Evolutionary conservation across 192 early-diverging fungal genomes (phyloP).

Genomic region (Gigaspora rosea): DNA sequence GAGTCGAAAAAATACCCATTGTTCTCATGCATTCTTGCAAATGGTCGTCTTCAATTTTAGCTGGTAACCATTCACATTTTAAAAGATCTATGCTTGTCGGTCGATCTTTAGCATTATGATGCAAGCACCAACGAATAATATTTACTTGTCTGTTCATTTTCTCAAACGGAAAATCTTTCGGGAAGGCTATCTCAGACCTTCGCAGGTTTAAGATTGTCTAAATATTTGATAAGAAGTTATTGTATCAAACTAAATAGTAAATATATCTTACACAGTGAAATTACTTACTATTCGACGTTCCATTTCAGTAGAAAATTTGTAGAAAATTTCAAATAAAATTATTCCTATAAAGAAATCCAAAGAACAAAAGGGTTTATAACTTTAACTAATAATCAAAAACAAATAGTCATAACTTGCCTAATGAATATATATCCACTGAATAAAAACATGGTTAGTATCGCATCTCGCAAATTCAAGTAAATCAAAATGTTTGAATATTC

Average conservation of each 20-base stretch:
- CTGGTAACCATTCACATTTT: constrained; percentile 77
- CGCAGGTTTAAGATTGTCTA: constrained; percentile 71
- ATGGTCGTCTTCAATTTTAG: constrained; percentile 86
- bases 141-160: constrained; percentile 66
- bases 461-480: background rate
- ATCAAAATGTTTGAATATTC: background rate
- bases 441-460: background rate
- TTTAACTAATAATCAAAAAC: background rate
- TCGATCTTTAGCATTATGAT: constrained; percentile 74
- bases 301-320: constrained; percentile 76
- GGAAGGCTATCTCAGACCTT: constrained; percentile 67
- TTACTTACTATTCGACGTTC: constrained; percentile 53
- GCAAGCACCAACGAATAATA: constrained; percentile 73
- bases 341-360: constrained; percentile 40
- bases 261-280: background rate
- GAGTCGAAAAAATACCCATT: constrained; percentile 51
- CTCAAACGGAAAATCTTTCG: constrained; percentile 64
- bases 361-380: background rate
- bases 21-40: constrained; percentile 87
- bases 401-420: constrained; percentile 38
- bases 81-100: constrained; percentile 82
- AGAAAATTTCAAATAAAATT: constrained; percentile 80
- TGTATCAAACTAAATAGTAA: background rate
- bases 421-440: constrained; percentile 77
- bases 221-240: background rate